Evolutionary conservation across 148 eudicot genomes (phyloP), one percentile per base, ranked within the genome.

Genomic region (Talinum fruticosum): DNA sequence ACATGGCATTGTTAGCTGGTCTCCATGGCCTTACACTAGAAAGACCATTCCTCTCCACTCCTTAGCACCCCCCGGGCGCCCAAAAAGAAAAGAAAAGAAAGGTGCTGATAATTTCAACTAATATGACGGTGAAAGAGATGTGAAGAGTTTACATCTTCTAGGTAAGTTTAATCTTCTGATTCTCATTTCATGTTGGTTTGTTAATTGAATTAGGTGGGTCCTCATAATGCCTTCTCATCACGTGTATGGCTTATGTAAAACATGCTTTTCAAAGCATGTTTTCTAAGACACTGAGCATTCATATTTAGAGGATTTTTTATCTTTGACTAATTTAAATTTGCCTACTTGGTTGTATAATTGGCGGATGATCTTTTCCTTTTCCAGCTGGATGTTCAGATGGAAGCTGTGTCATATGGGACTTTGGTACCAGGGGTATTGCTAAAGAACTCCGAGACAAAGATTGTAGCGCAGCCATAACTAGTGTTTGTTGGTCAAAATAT

Each of bases 301-400:
- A 23, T 54, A 38, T 8, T 34, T 23, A 21, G 49, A 62, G 23
- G 45, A 28, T 29, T 64, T 26, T 38, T 4, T 19, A 32, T 30
- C 1, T 66, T 32, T 62, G 53, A 16, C 1, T 75, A 37, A 35
- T 64, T 59, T n/a, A 29, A 24, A 10, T 16, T n/a, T 23, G 12
- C 64, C 28, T 29, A 26, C 54, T n/a, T 33, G n/a, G 10, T 23
- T 5, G 34, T 72, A 15, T 67, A 21, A 33, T 38, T 47, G 35
- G 18, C 45, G 8, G 62, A 79, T 33, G 18, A 61, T 70, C 10
- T 75, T 45, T 23, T 72, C 2, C 67, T 71, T 54, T 75, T 66
- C 61, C 79, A 95, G 97, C 99, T 88, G 99, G 99, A 71, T 96
- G 99, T 83, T 86, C 91, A 34, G 91, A 96, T 80, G 99, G 99